Base-by-base conservation (phyloP, 495 filamentous ascomycete species). In the Parmelia sp. region DNA sequence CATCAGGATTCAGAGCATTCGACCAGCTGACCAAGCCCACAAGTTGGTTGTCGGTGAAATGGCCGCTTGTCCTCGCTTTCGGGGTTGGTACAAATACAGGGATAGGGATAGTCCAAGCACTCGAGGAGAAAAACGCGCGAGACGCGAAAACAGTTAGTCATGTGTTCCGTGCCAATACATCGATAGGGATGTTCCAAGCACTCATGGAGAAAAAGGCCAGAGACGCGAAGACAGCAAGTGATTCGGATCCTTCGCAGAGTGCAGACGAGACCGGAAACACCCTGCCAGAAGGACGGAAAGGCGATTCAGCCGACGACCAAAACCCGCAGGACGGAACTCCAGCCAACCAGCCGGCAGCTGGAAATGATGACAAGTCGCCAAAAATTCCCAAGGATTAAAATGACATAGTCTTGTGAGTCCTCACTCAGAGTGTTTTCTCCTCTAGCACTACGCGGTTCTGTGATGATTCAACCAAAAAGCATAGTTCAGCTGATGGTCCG, bases 401-500 rank as follows among this genome's bases (percentile, higher is more conserved):
- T 33, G 15, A n/a, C 19, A 12, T 17, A 9, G 45, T 27, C 14
- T 21, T 29, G 25, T 31, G 15, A 60, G 42, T 44, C 42, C 39
- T 40, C 17, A 21, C 21, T 14, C 35, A 8, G 39, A 45, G 23
- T 15, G 8, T 4, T 33, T 17, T 14, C 31, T 33, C 31, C 33
- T 29, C 14, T 40, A 60, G n/a, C 15, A 29, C 11, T 23, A 44
- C 37, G n/a, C 8, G 12, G 17, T 60, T 57, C 61, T 23, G 49
- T 68, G 65, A 70, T 70, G 59, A 68, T 71, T 57, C 45, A 60
- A 40, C 62, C 60, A 66, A 62, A 68, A 37, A 63, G 56, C 65
- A 71, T 70, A 71, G 65, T 71, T 68, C 70, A 71, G 27, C 70
- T 71, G 70, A 71, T 58, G 60, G 65, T 58, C 63, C 37, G 33